phyloP scores from a whole-genome alignment of 805 yeast species.

The Hanseniaspora jakobsenii region DNA sequence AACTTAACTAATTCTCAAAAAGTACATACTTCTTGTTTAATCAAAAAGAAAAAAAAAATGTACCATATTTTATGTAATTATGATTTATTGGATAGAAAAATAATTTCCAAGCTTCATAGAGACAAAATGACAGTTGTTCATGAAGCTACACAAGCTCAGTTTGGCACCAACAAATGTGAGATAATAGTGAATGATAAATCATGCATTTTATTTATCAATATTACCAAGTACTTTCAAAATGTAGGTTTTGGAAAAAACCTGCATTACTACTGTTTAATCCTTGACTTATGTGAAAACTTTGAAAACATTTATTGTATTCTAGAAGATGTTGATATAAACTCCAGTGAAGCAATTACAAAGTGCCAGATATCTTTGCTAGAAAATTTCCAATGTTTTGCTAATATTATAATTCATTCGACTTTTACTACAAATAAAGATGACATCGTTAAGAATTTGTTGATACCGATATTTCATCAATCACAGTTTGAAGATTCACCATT shows the following conservation, averaged over 20 bases:
- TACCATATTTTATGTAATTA: too few relatives aligned
- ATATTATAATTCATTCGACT: not conserved
- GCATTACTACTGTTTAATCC: constrained; percentile 17
- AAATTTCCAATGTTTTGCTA: constrained; percentile 1
- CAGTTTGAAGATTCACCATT: too few relatives aligned
- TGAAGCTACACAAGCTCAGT: too few relatives aligned
- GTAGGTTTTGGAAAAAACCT: constrained; percentile 7
- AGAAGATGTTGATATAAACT: not conserved
- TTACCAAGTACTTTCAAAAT: constrained; percentile 21
- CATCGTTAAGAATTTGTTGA: not conserved
- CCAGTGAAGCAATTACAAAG: not conserved
- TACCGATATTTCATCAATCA: not conserved
- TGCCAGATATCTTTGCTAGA: constrained; percentile 1
- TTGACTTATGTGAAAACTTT: constrained; percentile 17
- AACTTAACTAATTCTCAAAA: too few relatives aligned
- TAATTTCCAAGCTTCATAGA: too few relatives aligned
- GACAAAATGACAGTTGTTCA: too few relatives aligned
- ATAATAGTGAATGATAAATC: constrained; percentile 19
- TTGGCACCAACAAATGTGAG: too few relatives aligned
- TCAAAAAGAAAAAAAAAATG: too few relatives aligned
- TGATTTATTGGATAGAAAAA: too few relatives aligned
- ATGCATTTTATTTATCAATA: constrained; percentile 19
- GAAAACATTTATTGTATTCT: constrained; percentile 15
- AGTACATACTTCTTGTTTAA: too few relatives aligned
- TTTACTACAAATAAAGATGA: too few relatives aligned